phyloP scores from a whole-genome alignment of 2,329 filamentous ascomycete genomes.

The Cryphonectria nitschkei region DNA sequence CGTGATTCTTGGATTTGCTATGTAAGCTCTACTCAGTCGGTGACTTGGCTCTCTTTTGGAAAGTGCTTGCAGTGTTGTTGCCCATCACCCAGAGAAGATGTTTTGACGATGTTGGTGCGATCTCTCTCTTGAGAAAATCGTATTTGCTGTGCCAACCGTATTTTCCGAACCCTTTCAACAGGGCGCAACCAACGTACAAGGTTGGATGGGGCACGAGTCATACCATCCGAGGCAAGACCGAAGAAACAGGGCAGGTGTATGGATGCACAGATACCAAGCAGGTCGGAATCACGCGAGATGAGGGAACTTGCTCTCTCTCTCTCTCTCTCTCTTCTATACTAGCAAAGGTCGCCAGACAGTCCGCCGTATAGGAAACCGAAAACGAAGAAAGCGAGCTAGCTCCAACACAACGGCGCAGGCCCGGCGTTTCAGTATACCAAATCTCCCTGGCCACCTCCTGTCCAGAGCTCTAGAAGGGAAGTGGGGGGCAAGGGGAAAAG shows the following conservation, averaged over 20 bases:
- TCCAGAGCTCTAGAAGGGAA: background rate
- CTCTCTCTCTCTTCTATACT: background rate
- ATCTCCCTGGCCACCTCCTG: background rate
- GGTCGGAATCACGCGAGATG: no score
- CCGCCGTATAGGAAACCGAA: background rate
- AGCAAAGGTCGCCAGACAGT: background rate
- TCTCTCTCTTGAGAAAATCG: background rate
- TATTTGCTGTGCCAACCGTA: background rate
- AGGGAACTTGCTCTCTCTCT: background rate
- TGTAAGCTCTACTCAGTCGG: background rate
- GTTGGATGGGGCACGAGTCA: background rate
- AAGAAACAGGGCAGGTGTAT: background rate
- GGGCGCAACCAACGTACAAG: no score
- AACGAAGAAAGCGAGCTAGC: constrained; percentile 2
- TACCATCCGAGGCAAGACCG: background rate
- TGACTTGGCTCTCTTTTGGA: background rate
- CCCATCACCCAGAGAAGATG: background rate
- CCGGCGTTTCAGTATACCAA: constrained; percentile 8
- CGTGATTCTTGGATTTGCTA: background rate
- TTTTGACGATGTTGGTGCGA: background rate
- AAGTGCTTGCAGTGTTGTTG: background rate
- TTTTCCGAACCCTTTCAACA: background rate
- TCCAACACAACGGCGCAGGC: constrained; percentile 11
- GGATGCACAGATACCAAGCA: no score
- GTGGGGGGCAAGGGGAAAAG: background rate